Evolutionary conservation across 1,284 basidiomycete genomes (phyloP).

Genomic region (Papiliotrema nemorosa): DNA sequence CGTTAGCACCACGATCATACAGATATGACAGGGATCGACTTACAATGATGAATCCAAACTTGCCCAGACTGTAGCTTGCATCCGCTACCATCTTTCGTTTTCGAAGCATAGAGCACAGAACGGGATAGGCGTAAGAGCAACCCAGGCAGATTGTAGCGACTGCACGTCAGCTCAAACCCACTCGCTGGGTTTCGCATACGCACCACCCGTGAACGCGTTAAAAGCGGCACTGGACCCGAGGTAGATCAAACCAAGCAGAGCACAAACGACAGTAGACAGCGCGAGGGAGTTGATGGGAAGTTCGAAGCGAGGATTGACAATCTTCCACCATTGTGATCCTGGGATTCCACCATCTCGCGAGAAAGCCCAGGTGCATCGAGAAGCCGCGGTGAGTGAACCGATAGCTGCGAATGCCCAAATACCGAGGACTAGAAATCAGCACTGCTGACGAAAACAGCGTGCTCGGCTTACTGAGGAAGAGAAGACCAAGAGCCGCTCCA

Average conservation of each 20-base stretch:
- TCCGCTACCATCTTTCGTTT: constrained; percentile 38
- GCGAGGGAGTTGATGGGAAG: constrained; percentile 49
- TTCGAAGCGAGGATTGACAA: constrained; percentile 46
- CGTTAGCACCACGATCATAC: not conserved
- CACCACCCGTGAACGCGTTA: constrained; percentile 40
- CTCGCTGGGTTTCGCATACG: not conserved
- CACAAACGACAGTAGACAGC: constrained; percentile 48
- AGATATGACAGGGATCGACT: constrained; percentile 7
- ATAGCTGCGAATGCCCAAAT: constrained; percentile 52
- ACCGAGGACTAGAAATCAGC: constrained; percentile 41
- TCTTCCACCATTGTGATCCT: constrained; percentile 42
- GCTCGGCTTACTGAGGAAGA: constrained; percentile 46
- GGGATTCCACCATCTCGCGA: constrained; percentile 52
- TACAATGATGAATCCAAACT: constrained; percentile 44
- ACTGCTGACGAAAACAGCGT: not conserved
- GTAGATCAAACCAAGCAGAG: constrained; percentile 49
- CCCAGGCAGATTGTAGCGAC: constrained; percentile 45
- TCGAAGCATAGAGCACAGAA: constrained; percentile 46
- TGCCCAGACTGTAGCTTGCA: constrained; percentile 49
- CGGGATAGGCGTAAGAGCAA: constrained; percentile 49
- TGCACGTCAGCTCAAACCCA: constrained; percentile 10
- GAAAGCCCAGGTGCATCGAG: constrained; percentile 52
- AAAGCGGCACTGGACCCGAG: constrained; percentile 44
- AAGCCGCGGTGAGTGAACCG: constrained; percentile 51
- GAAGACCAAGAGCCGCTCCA: constrained; percentile 50